Evolutionary conservation across 345 rosid species (phyloP), one percentile per base, ranked within the genome.

Genomic region (Linum lewisii): DNA sequence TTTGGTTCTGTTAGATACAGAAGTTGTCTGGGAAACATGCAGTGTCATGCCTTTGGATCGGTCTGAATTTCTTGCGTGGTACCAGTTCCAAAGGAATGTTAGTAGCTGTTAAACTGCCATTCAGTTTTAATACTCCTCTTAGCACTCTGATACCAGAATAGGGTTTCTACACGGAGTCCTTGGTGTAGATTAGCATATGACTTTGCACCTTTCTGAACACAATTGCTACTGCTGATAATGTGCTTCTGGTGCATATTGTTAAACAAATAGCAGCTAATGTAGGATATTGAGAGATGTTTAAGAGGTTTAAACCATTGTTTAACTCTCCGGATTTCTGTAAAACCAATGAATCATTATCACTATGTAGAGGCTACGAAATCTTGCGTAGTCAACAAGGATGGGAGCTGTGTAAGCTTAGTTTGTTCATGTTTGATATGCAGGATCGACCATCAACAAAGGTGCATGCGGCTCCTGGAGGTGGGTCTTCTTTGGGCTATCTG

Each of bases 391-490:
- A n/a, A n/a, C n/a, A n/a, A n/a, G n/a, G n/a, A n/a, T n/a, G n/a
- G n/a, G n/a, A n/a, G n/a, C n/a, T n/a, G n/a, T n/a, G n/a, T 19
- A n/a, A 20, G 15, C 56, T 21, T 21, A 20, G n/a, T 24, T 20
- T 52, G 24, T 19, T 11, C 1, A 9, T 13, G 13, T 19, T 9
- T 51, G 56, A 11, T 7, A 6, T 51, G 55, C 11, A 51, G 55
- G 55, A 51, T n/a, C 55, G 55, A 19, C 55, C 55, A 19, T 19
- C 55, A 9, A 51, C 55, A 14, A 51, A 51, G 55, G 55, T 51
- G 6, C 55, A 51, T 19, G 55, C 55, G 10, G 55, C 55, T 18
- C 55, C 55, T 51, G 55, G 55, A 19, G 55, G 55, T 22, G 55
- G 55, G 21, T 51, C 55, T 51, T 51, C 55, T 22, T n/a, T 51